Evolutionary conservation across 352 stramenopile species (phyloP).

Genomic region (Phytophthora melonis): DNA sequence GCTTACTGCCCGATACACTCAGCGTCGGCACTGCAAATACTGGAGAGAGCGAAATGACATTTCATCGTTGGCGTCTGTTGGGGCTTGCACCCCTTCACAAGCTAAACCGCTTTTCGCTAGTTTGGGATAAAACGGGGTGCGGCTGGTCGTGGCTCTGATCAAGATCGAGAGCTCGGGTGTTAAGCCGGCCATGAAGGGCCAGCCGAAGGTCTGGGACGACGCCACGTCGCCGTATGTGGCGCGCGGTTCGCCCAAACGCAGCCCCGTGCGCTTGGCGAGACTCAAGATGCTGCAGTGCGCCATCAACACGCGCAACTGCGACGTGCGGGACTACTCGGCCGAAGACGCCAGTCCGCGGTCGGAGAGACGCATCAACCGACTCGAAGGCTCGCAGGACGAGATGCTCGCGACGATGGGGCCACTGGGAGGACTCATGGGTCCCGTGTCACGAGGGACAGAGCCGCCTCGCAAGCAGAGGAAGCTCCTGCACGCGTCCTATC

Average conservation of each 20-base stretch:
- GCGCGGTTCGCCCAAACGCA: conserved; percentile 69
- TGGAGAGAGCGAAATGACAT: neutral
- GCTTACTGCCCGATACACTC: too few species aligned
- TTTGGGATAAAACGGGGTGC: conserved; percentile 10
- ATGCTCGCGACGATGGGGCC: conserved; percentile 78
- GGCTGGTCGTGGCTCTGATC: conserved; percentile 19
- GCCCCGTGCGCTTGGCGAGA: conserved; percentile 74
- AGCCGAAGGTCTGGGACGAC: conserved; percentile 37
- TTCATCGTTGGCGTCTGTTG: conserved; percentile 6
- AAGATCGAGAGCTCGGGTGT: conserved; percentile 23
- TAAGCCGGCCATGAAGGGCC: conserved; percentile 36
- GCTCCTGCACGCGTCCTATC: conserved; percentile 29
- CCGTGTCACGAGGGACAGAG: conserved; percentile 28
- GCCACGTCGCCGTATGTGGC: conserved; percentile 33
- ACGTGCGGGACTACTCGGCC: conserved; percentile 58
- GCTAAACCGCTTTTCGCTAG: neutral
- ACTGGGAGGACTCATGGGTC: conserved; percentile 70
- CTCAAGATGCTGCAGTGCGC: conserved; percentile 88
- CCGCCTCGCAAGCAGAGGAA: conserved; percentile 45
- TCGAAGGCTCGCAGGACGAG: conserved; percentile 48
- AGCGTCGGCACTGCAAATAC: too few species aligned
- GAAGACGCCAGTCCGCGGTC: conserved; percentile 37
- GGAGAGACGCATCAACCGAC: conserved; percentile 34
- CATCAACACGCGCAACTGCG: conserved; percentile 84
- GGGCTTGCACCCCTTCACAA: conserved; percentile 15